Base-by-base conservation (phyloP, 78 protist genomes). In the Dictyostelium purpureum region DNA sequence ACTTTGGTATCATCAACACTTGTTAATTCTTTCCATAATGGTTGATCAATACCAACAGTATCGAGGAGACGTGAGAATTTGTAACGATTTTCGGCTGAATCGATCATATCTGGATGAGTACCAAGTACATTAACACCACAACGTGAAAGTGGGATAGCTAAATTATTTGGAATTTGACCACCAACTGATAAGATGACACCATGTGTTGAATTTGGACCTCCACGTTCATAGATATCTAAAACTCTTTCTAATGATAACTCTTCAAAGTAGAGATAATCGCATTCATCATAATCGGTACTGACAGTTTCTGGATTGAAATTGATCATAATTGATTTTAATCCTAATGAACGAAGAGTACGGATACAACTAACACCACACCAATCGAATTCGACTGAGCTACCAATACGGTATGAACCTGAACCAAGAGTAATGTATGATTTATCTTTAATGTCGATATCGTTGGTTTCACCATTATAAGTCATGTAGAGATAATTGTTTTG, bases 291-390 rank as follows among this genome's bases (percentile, higher is more conserved):
- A 95, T 98, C 99, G 26, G 99, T 98, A 37, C 82, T 56, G 38
- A 97, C 99, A 10, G 99, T 99, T 89, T 99, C 99, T 42, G 99
- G 99, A 96, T 99, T 99, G 97, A 93, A 98, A 96, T 99, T 99
- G 96, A 99, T 59, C 99, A 98, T 97, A 79, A 98, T 94, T 21
- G 98, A 85, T 74, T 93, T 80, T 57, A 79, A 38, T 26, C 99
- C 99, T n/a, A 82, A 74, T 24, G 1, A 2, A 42, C 97, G 91
- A 42, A 99, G 94, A 24, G 98, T 88, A 45, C 99, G 96, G 45
- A 97, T 83, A 69, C 90, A 73, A 5, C 95, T 40, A 16, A 96
- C 98, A 2, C 96, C 98, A 18, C 98, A 96, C 96, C 96, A 96
- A 81, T 96, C 96, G 49, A 96, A 96, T 78, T 94, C 96, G 18